Base-by-base conservation (phyloP, 2,329 filamentous ascomycete genomes). In the Davidsoniella virescens region DNA sequence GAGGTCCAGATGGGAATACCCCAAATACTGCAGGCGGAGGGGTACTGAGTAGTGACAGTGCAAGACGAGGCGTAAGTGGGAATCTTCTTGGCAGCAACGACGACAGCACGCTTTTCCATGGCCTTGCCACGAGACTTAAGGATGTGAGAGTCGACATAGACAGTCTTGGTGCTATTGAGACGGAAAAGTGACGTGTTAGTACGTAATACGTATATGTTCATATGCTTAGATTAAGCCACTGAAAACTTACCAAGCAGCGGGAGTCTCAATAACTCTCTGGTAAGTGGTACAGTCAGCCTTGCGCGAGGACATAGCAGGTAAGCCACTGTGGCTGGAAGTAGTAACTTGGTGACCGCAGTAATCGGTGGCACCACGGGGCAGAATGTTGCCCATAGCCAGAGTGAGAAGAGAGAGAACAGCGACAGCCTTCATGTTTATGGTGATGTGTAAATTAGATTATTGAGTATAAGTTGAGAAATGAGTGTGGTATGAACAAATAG, bases 311-410 rank as follows among this genome's bases (percentile, higher is more conserved):
- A 64, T 50, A 52, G 63, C 57, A 20, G 56, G 53, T 48, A 68
- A 62, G 37, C 65, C 64, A 16, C 54, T 56, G 20, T 65, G 62
- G 50, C 66, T 69, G 52, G 67, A 23, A 23, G 20, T 67, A 40
- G 67, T 69, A 54, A 70, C 63, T 52, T 66, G 64, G 45, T 67
- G 65, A 60, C 67, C 67, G 62, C 67, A 70, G 63, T 69, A 70
- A 63, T 70, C 66, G 57, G 63, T 56, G 5, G 14, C 16, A 44
- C 42, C 42, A 52, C 65, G 65, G 55, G 58, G 56, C 51, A 65
- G 60, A 33, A 67, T 52, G 49, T 61, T 58, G 57, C 59, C 65
- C 45, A 64, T 55, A 56, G 62, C 65, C 48, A 62, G 56, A 54
- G 62, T 63, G 54, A 61, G 62, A 51, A 67, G 57, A 43, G 63